Percentiles rank a stretch among this genome's conserved stretches.
Evolutionary conservation across 2,329 filamentous ascomycete species (phyloP).

Genomic region (Teratosphaeriaceae sp.): DNA sequence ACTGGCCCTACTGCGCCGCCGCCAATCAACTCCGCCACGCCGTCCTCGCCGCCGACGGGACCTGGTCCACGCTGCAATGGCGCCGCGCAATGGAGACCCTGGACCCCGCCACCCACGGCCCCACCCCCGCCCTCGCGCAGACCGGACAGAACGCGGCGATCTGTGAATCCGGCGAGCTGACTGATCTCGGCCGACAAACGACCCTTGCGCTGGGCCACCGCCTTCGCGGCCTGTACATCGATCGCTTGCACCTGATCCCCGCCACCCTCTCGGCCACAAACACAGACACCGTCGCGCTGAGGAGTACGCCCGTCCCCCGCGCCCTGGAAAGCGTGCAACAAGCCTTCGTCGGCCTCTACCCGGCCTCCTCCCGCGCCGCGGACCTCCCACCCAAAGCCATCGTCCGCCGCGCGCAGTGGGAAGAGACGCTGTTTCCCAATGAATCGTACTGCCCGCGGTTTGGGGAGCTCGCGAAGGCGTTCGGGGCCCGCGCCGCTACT

Average conservation of each 20-base stretch:
- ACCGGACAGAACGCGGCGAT: slow-evolving; percentile 67
- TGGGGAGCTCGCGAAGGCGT: slow-evolving; percentile 40
- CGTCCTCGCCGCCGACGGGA: slow-evolving; percentile 48
- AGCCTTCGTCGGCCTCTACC: slow-evolving; percentile 44
- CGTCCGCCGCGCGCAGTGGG: slow-evolving; percentile 37
- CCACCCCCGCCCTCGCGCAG: slow-evolving; percentile 62
- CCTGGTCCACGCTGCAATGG: slow-evolving; percentile 56
- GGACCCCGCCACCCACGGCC: slow-evolving; percentile 50
- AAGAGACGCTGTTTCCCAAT: slow-evolving; percentile 47
- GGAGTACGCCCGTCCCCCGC: slow-evolving; percentile 44
- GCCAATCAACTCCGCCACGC: slow-evolving; percentile 63
- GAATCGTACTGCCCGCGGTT: slow-evolving; percentile 44
- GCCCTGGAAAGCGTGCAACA: slow-evolving; percentile 47
- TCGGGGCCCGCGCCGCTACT: slow-evolving; percentile 41
- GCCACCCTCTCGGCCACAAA: slow-evolving; percentile 30
- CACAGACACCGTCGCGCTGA: slow-evolving; percentile 35
- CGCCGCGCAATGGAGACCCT: slow-evolving; percentile 78
- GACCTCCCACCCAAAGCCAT: slow-evolving; percentile 40
- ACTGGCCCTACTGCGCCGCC: slow-evolving; percentile 87
- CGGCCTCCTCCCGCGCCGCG: slow-evolving; percentile 34
- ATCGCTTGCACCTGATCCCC: slow-evolving; percentile 46
- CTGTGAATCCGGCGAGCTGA: slow-evolving; percentile 58
- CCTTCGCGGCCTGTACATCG: slow-evolving; percentile 43
- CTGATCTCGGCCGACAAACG: slow-evolving; percentile 43
- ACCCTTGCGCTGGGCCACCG: slow-evolving; percentile 43